Percentiles rank a stretch among this genome's conserved stretches.
These are phyloP conservation scores for Ceratocystis smalleyi DNA, from an alignment of 2,329 filamentous ascomycete species.

Conservation along the genomic window DNA sequence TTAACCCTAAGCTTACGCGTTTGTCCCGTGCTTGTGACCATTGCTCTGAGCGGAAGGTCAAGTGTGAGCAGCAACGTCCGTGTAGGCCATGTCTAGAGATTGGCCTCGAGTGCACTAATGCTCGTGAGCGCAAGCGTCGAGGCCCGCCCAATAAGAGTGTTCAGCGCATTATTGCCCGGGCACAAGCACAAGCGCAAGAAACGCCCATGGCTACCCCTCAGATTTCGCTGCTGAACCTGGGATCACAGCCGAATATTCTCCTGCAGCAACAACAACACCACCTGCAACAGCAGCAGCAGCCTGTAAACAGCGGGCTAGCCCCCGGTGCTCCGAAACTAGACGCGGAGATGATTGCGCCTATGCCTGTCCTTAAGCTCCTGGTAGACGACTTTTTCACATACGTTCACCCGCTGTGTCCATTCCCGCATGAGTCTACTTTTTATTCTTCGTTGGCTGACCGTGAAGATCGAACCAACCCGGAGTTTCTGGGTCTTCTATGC, in stretches of 20 bases:
- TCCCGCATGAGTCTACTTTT: constrained; percentile 66
- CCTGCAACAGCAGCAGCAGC: neutral
- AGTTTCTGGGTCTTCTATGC: constrained; percentile 54
- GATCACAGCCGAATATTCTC: constrained; percentile 2
- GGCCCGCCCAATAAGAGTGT: constrained; percentile 39
- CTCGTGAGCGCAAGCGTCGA: constrained; percentile 41
- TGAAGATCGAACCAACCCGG: constrained; percentile 48
- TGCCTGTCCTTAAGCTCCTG: constrained; percentile 50
- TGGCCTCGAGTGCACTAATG: constrained; percentile 42
- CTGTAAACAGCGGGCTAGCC: neutral
- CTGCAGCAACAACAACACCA: constrained; percentile 3
- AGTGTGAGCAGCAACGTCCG: constrained; percentile 41
- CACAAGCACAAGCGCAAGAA: constrained; percentile 33
- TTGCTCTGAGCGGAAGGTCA: constrained; percentile 47
- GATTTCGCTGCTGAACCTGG: constrained; percentile 12
- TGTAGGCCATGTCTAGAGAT: constrained; percentile 42
- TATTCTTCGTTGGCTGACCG: constrained; percentile 50
- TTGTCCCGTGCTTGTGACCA: constrained; percentile 45
- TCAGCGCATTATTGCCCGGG: constrained; percentile 17
- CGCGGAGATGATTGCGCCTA: constrained; percentile 55
- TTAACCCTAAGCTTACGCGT: constrained; percentile 38
- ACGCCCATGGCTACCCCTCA: constrained; percentile 32
- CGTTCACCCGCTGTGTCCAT: constrained; percentile 60
- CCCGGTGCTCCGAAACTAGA: constrained; percentile 26
- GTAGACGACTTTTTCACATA: constrained; percentile 76